Percentiles rank a stretch among this genome's conserved stretches.
Conservation (phyloP, 164 flowering plant species). For the Kingdonia uniflora region DNA sequence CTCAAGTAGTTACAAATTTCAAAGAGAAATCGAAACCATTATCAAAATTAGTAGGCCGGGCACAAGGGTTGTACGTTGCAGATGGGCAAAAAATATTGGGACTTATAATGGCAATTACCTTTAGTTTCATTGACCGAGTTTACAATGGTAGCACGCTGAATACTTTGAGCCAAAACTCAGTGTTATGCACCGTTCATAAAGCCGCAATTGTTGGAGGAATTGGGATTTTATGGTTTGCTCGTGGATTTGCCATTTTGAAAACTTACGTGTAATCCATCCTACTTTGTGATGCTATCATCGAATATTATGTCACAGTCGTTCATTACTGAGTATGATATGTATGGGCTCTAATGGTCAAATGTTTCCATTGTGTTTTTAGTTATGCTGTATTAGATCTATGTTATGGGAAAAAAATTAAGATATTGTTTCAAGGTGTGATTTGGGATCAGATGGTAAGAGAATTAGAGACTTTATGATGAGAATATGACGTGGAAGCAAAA, state of each 20-base stretch:
- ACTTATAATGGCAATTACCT: conserved; percentile 14
- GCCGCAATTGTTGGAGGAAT: conserved; percentile 43
- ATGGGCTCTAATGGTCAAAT: no score
- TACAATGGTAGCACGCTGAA: conserved; percentile 36
- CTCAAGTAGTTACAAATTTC: no score
- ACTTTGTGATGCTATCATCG: conserved; percentile 34
- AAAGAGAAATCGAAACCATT: conserved; percentile 24
- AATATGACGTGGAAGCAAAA: no score
- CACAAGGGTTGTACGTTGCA: conserved; percentile 38
- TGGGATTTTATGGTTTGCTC: conserved; percentile 31
- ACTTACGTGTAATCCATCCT: conserved; percentile 17
- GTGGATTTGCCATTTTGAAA: conserved; percentile 30
- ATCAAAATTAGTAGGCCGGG: conserved; percentile 36
- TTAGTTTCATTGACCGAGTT: conserved; percentile 19
- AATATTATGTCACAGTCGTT: conserved; percentile 34
- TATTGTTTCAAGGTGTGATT: no score
- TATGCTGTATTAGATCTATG: no score
- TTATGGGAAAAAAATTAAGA: no score
- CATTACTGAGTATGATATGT: no score
- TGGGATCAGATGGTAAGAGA: no score
- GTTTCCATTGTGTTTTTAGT: no score
- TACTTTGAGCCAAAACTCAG: conserved; percentile 23
- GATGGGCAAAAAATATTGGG: conserved; percentile 20
- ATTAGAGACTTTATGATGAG: no score
- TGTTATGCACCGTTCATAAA: conserved; percentile 22